A percentile compares a stretch with the other conserved stretches of the same genome.
Conservation (phyloP, 352 stramenopile genomes). For the Peronospora belbahrii region DNA sequence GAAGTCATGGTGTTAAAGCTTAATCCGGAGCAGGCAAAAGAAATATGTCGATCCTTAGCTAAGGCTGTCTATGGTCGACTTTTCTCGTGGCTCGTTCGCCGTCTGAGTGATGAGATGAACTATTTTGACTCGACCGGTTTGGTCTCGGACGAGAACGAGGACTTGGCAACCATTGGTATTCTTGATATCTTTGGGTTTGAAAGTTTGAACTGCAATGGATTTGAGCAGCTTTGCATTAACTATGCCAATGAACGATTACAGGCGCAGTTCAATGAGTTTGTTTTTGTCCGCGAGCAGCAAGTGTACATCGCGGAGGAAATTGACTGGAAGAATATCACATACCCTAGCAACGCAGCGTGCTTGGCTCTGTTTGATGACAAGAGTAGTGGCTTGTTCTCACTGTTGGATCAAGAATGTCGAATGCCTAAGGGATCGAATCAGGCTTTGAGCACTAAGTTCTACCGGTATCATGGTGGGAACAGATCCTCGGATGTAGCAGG, state of each 20-base stretch:
- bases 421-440: slow-evolving; percentile 82
- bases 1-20: slow-evolving; percentile 83
- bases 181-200: slow-evolving; percentile 89
- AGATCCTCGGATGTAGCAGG: slow-evolving; percentile 22
- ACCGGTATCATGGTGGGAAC: slow-evolving; percentile 49
- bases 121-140: slow-evolving; percentile 40
- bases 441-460: slow-evolving; percentile 72
- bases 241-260: slow-evolving; percentile 83
- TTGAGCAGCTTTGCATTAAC: slow-evolving; percentile 86
- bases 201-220: slow-evolving; percentile 72
- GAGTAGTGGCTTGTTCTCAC: slow-evolving; percentile 63
- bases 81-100: slow-evolving; percentile 92
- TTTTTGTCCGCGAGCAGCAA: slow-evolving; percentile 82
- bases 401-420: slow-evolving; percentile 79
- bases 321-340: slow-evolving; percentile 76
- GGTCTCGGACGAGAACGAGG: slow-evolving; percentile 37
- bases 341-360: slow-evolving; percentile 76
- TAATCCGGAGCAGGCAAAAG: slow-evolving; percentile 64
- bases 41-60: slow-evolving; percentile 89
- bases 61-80: slow-evolving; percentile 95
- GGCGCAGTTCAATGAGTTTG: slow-evolving; percentile 85
- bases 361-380: slow-evolving; percentile 79
- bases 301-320: slow-evolving; percentile 81
- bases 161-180: slow-evolving; percentile 72
- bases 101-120: slow-evolving; percentile 78